These are phyloP conservation scores for Beauveria sp. DNA, from an alignment of 2,329 filamentous ascomycete species.

Conservation along the genomic window DNA sequence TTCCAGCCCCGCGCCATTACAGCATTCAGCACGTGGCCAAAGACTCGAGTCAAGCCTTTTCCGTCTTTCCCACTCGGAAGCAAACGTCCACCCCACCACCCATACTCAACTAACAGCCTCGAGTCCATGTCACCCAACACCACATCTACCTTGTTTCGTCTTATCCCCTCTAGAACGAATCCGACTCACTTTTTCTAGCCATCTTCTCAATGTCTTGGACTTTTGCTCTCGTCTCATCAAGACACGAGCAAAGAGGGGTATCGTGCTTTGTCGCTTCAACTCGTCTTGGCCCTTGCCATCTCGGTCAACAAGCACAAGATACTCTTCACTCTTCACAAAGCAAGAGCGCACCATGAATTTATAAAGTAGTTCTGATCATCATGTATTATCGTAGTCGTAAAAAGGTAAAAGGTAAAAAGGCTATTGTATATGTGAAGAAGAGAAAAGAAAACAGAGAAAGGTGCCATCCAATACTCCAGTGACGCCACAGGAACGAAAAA, in stretches of 20 bases:
- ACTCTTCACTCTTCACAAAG: too few species aligned
- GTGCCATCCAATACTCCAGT: background rate
- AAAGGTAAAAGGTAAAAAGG: background rate
- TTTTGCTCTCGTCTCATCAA: background rate
- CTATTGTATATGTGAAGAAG: constrained; percentile 8
- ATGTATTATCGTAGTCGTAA: constrained; percentile 7
- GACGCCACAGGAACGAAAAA: background rate
- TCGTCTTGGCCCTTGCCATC: too few species aligned
- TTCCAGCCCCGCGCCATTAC: background rate
- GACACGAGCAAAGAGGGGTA: too few species aligned
- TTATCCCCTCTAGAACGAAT: too few species aligned
- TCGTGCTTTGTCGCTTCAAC: too few species aligned
- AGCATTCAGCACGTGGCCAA: too few species aligned
- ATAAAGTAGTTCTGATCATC: background rate
- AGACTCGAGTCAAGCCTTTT: too few species aligned
- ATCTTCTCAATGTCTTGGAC: too few species aligned
- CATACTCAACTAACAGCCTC: background rate
- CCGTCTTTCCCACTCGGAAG: too few species aligned
- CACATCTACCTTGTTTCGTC: too few species aligned
- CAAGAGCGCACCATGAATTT: background rate
- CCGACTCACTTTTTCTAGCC: too few species aligned
- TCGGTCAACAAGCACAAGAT: too few species aligned
- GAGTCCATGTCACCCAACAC: background rate
- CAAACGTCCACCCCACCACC: background rate
- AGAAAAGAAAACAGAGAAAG: background rate